Conservation (phyloP, 202 grass and related monocot species). For the Thinopyrum obtusiflorum region DNA sequence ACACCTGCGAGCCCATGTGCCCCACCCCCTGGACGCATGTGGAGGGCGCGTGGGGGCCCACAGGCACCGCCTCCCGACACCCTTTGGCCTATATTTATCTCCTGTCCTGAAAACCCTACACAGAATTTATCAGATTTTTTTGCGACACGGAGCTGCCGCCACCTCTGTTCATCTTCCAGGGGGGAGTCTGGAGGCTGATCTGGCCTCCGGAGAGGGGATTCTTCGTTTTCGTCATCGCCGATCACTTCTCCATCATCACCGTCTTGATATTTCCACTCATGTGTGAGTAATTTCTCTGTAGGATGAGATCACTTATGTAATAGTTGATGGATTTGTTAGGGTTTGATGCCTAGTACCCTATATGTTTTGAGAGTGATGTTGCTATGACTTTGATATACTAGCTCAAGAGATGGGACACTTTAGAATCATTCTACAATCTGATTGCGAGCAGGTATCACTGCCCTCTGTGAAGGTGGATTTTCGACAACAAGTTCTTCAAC, state of each 20-base stretch:
- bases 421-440: not conserved
- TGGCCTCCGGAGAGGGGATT: not conserved
- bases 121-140: not conserved
- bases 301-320: not conserved
- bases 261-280: not conserved
- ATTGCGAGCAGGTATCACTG: not conserved
- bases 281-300: not conserved
- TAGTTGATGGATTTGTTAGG: not conserved
- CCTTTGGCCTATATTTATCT: not conserved
- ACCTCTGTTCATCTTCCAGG: not conserved
- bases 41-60: not conserved
- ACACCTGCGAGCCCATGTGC: not conserved
- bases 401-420: not conserved
- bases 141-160: not conserved
- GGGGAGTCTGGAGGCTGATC: no score
- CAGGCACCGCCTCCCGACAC: not conserved
- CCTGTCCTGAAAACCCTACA: not conserved
- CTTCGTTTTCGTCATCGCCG: not conserved
- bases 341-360: not conserved
- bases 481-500: not conserved
- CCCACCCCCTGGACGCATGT: not conserved
- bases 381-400: not conserved
- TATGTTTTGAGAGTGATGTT: not conserved
- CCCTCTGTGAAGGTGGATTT: not conserved
- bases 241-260: not conserved